These are phyloP conservation scores for Breviolum minutum DNA, from an alignment of 73 alveolate genomes.

Conservation along the genomic window DNA sequence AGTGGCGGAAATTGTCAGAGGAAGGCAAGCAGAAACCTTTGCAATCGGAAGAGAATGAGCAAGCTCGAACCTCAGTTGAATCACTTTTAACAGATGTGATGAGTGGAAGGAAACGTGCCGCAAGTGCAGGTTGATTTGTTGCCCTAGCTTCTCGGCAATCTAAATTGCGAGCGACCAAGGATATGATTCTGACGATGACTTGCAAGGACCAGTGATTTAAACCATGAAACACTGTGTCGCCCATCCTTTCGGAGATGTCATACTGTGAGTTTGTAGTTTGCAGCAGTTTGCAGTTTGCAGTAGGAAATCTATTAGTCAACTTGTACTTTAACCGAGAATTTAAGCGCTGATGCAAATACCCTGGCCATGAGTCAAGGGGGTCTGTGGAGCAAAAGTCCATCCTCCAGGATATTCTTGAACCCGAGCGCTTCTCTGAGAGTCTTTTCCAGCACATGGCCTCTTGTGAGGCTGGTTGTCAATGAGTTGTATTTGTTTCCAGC, in stretches of 20 bases:
- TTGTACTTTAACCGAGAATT: too few relatives aligned
- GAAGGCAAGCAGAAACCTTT: constrained; percentile 71
- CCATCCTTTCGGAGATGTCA: neutral
- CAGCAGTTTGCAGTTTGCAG: neutral
- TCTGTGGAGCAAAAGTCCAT: neutral
- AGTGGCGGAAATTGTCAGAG: constrained; percentile 63
- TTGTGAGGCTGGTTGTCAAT: constrained; percentile 17
- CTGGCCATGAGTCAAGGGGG: too few relatives aligned
- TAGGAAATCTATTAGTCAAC: too few relatives aligned
- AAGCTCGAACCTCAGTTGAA: neutral
- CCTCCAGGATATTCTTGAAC: constrained; percentile 72
- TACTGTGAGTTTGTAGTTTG: neutral
- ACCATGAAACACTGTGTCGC: neutral
- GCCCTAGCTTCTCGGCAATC: neutral
- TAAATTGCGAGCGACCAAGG: neutral
- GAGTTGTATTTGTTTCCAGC: neutral
- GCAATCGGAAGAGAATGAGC: constrained; percentile 33
- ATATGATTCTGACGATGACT: constrained; percentile 67
- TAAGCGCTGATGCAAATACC: too few relatives aligned
- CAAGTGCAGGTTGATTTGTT: neutral
- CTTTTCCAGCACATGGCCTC: constrained; percentile 60
- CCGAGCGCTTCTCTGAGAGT: constrained; percentile 78
- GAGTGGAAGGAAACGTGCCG: neutral
- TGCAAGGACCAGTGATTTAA: constrained; percentile 40
- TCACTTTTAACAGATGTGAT: neutral